Evolutionary conservation across 129 eudicot genomes (phyloP).

Genomic region (Saposhnikovia divaricata): DNA sequence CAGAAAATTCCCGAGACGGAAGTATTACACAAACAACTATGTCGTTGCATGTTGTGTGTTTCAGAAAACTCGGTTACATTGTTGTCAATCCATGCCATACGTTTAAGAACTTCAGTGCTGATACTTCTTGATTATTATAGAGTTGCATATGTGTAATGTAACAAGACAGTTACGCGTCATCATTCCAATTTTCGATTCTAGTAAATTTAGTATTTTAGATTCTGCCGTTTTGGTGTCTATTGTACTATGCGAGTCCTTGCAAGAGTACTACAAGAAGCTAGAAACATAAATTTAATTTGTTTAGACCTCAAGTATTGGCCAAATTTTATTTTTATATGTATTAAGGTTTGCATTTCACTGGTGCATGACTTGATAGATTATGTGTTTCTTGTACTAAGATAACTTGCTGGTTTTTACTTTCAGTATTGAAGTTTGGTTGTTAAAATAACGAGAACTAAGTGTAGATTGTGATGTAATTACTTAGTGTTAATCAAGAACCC

Average conservation of each 20-base stretch:
- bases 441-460: not conserved
- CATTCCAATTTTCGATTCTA: not conserved
- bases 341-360: not conserved
- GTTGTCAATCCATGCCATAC: not conserved
- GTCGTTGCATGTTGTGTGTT: not conserved
- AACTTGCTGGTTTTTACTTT: not conserved
- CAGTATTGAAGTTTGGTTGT: not conserved
- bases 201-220: not conserved
- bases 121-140: not conserved
- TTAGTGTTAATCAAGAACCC: not conserved
- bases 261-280: not conserved
- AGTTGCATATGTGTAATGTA: not conserved
- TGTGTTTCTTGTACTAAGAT: not conserved
- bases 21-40: not conserved
- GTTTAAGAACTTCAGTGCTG: not conserved
- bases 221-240: not conserved
- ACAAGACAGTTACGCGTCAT: not conserved
- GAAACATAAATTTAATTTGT: not conserved
- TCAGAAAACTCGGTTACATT: not conserved
- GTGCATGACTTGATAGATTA: not conserved
- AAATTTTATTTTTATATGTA: not conserved
- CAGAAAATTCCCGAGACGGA: too few species aligned
- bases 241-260: not conserved
- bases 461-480: not conserved
- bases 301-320: not conserved